Evolutionary conservation across 1,139 yeast species (phyloP), one percentile per base, ranked within the genome.

Genomic region (Arxiozyma slooffiae): DNA sequence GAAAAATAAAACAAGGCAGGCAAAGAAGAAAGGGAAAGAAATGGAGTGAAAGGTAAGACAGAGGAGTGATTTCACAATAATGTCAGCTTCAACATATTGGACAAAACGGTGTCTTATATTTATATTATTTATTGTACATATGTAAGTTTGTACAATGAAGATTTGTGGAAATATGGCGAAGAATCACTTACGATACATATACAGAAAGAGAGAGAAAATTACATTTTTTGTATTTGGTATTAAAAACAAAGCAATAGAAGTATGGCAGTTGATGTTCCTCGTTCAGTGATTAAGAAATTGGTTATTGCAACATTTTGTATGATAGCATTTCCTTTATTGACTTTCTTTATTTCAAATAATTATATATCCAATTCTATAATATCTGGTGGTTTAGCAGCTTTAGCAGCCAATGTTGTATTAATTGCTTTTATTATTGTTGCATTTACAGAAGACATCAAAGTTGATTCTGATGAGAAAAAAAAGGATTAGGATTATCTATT

Each of bases 381-480:
- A 46, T 85, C 95, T 50, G 98, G 98, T 38, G 96, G 96, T 5
- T 64, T 82, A 18, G 96, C 97, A 36, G 97, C 97, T 0, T 72
- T 82, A 20, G 81, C 81, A 47, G 97, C 97, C 44, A 92, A 92
- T 64, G 70, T 86, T 16, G 97, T 92, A 38, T 75, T 92, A 58
- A 79, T 90, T 50, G 92, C 90, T 1, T 92, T 87, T 64, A 85
- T 92, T 22, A 74, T 88, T 18, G 90, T 80, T 49, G 97, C 98
- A 0, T 89, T 90, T 66, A 77, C 77, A 24, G 98, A 92, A 66
- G 89, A 86, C 51, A 71, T 81, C n/a, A 64, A 70, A 7, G 70
- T 64, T 44, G 70, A 70, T 48, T 68, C 67, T 51, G 30, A 34
- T 21, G 55, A 58, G 39, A 57, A 55, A 45, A 56, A 62, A 44